Evolutionary conservation across 148 eudicot species (phyloP).

Genomic region (Mesembryanthemum crystallinum): DNA sequence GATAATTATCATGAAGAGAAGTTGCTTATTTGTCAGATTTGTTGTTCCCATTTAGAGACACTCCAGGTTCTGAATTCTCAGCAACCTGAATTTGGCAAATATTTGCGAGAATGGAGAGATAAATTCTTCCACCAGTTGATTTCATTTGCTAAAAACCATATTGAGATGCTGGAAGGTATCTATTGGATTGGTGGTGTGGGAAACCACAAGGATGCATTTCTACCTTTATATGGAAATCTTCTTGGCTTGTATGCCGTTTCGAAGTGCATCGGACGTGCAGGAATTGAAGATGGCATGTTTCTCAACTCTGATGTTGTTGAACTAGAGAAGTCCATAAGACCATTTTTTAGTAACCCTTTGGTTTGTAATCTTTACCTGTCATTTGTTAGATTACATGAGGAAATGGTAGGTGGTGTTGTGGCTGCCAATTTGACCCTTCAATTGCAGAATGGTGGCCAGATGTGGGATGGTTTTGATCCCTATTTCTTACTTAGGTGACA

Average conservation of each 20-base stretch:
- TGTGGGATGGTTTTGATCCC: conserved; percentile 77
- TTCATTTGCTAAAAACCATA: conserved; percentile 41
- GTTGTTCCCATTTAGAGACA: conserved; percentile 69
- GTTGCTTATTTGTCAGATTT: conserved; percentile 74
- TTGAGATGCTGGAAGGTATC: conserved; percentile 35
- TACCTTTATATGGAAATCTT: conserved; percentile 80
- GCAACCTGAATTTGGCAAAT: conserved; percentile 30
- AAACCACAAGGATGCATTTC: conserved; percentile 89
- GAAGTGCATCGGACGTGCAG: conserved; percentile 43
- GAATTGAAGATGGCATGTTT: conserved; percentile 30
- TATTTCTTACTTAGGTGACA: conserved; percentile 69
- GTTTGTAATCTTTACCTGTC: conserved; percentile 50
- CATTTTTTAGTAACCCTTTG: conserved; percentile 72
- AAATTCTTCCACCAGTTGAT: conserved; percentile 53
- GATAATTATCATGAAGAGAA: conserved; percentile 96
- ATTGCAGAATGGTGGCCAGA: conserved; percentile 22
- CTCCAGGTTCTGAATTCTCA: conserved; percentile 36
- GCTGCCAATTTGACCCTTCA: conserved; percentile 26
- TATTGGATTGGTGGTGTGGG: conserved; percentile 89
- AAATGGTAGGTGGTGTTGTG: conserved; percentile 28
- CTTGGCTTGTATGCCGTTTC: conserved; percentile 67
- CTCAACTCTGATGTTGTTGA: conserved; percentile 48
- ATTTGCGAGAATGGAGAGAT: conserved; percentile 48
- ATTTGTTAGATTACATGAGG: conserved; percentile 51
- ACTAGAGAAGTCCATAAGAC: conserved; percentile 52